Evolutionary conservation across 2,329 filamentous ascomycete species (phyloP), one percentile per base, ranked within the genome.

Genomic region (Arthrobotrys sinensis): DNA sequence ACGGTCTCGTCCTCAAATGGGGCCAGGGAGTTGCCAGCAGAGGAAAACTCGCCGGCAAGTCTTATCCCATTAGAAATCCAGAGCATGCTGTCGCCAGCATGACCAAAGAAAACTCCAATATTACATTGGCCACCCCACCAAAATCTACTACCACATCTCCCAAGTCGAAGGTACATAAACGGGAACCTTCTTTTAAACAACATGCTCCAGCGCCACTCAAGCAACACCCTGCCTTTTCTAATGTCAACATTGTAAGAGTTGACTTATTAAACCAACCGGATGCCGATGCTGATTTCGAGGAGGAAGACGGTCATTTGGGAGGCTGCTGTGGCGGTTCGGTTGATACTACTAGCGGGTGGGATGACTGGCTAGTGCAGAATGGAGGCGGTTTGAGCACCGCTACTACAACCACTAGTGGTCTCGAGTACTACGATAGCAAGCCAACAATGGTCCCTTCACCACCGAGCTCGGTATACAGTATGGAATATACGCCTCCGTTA

Each of bases 11-110:
- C 45, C 75, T 80, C 32, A 77, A 78, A 32, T 80, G 79, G 79
- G 79, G 68, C 43, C 76, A 80, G 36, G 79, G 73, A 12, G 70
- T 80, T 32, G 79, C 79, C 65, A 79, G 75, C 34, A 64, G 79
- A 57, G 79, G 79, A 24, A 72, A 76, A 36, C 66, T 80, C 28
- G 79, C 70, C n/a, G 79, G 75, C 24, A 75, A 70, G 19, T 67
- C 69, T 0, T 67, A 73, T 64, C 75, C 75, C 7, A 75, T 80
- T 24, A 76, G 65, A 24, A 76, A 76, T 45, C 72, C 72, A 36
- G 72, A 76, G 21, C 72, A 65, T 46, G 72, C 65, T 28, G 64
- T 76, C 19, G 72, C 72, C 24, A 76, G 57, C 48, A 76, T 76
- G 16, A 46, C 55, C 21, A 76, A 70, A 45, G 72, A 76, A 16